phyloP scores from a whole-genome alignment of 139 green algal species.

The Medakamo hakoo region DNA sequence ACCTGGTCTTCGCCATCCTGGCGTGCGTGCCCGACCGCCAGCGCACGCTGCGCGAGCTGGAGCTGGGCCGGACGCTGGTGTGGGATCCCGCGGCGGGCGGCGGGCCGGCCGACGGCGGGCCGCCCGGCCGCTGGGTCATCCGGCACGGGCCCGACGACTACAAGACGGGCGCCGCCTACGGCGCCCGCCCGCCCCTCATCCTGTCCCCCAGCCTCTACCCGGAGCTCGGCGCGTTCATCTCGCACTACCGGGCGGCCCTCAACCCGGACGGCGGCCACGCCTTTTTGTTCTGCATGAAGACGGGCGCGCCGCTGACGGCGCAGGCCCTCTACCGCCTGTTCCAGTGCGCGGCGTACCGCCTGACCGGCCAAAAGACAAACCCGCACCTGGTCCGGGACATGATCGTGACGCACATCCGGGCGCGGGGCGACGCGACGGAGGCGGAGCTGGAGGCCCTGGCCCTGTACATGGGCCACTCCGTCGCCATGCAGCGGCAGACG shows the following conservation, averaged over 20 bases:
- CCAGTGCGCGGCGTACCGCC: constrained; percentile 11
- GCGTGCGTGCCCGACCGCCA: constrained; percentile 52
- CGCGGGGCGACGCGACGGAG: constrained; percentile 24
- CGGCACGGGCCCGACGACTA: constrained; percentile 36
- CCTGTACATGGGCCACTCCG: constrained; percentile 53
- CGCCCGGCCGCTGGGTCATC: constrained; percentile 30
- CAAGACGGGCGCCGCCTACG: constrained; percentile 51
- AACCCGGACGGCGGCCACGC: constrained; percentile 20
- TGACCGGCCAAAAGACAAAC: constrained; percentile 34
- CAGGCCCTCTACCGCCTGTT: constrained; percentile 29
- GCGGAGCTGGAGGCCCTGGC: constrained; percentile 49
- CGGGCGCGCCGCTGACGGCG: constrained; percentile 23
- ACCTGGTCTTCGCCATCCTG: constrained; percentile 56
- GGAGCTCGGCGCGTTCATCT: constrained; percentile 45
- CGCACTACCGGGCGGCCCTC: constrained; percentile 21
- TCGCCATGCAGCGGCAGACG: constrained; percentile 36
- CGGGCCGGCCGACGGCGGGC: constrained; percentile 30
- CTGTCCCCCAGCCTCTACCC: constrained; percentile 31
- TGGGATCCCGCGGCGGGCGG: too few species aligned
- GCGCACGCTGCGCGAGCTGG: constrained; percentile 51
- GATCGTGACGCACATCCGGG: constrained; percentile 30
- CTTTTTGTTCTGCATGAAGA: constrained; percentile 24
- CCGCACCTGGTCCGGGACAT: constrained; percentile 51
- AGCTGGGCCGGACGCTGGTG: constrained; percentile 40
- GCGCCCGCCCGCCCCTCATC: constrained; percentile 38